phyloP scores from a whole-genome alignment of 768 basidiomycete genomes.

The Termitomyces sp. region DNA sequence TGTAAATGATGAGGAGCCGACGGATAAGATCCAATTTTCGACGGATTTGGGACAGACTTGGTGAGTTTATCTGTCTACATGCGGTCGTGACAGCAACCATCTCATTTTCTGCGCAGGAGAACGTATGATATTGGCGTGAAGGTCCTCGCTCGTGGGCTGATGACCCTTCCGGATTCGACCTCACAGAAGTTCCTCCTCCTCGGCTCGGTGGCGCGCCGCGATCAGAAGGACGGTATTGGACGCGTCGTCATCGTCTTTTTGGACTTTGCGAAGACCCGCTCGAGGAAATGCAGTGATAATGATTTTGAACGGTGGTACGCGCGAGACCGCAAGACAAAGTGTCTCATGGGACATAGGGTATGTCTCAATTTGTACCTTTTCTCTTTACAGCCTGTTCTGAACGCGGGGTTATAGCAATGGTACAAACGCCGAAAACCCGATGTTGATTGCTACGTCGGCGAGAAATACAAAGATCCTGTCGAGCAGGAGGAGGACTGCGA shows the following conservation, averaged over 20 bases:
- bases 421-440: slow-evolving; percentile 80
- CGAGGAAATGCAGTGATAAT: slow-evolving; percentile 58
- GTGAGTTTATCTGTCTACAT: slow-evolving; percentile 32
- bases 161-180: slow-evolving; percentile 91
- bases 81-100: not conserved
- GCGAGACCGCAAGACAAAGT: slow-evolving; percentile 59
- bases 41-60: slow-evolving; percentile 81
- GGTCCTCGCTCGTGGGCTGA: slow-evolving; percentile 71
- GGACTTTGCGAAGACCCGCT: slow-evolving; percentile 72
- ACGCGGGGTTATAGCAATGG: slow-evolving; percentile 70
- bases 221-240: slow-evolving; percentile 48
- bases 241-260: slow-evolving; percentile 73
- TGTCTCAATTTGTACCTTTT: slow-evolving; percentile 11
- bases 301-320: slow-evolving; percentile 94
- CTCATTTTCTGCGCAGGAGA: slow-evolving; percentile 43
- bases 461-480: slow-evolving; percentile 86
- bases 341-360: slow-evolving; percentile 94
- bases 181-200: slow-evolving; percentile 94
- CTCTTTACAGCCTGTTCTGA: not conserved
- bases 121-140: slow-evolving; percentile 65
- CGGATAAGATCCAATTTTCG: slow-evolving; percentile 71
- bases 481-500: slow-evolving; percentile 79
- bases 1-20: slow-evolving; percentile 81
- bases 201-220: slow-evolving; percentile 65
- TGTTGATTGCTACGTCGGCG: slow-evolving; percentile 85